Percentiles rank a stretch among this genome's conserved stretches.
Conservation (phyloP, 2,329 filamentous ascomycete genomes). For the Colletotrichum sansevieriae region DNA sequence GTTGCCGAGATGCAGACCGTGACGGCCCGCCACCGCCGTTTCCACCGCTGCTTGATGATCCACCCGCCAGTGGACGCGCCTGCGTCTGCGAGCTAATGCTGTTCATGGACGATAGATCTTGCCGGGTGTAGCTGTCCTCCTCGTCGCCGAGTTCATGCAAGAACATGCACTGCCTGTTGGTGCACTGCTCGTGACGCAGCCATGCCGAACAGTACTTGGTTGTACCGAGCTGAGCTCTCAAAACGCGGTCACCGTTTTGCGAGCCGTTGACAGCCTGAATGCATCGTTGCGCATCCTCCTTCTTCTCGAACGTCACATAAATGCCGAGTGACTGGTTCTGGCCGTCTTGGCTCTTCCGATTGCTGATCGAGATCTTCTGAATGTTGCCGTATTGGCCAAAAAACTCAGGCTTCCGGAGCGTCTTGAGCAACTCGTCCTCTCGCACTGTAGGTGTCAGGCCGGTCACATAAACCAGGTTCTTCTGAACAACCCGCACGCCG, state of each 20-base stretch:
- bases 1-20: constrained; percentile 67
- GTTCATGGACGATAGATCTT: constrained; percentile 95
- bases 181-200: constrained; percentile 92
- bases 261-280: constrained; percentile 95
- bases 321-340: constrained; percentile 92
- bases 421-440: constrained; percentile 92
- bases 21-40: constrained; percentile 63
- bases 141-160: constrained; percentile 98
- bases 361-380: constrained; percentile 98
- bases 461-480: constrained; percentile 98
- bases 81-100: constrained; percentile 83
- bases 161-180: constrained; percentile 98
- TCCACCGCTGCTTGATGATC: constrained; percentile 29
- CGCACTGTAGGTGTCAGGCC: constrained; percentile 91
- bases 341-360: constrained; percentile 82
- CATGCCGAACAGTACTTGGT: constrained; percentile 99
- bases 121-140: constrained; percentile 94
- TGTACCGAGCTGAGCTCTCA: constrained; percentile 86
- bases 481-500: constrained; percentile 95
- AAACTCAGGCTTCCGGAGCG: constrained; percentile 89
- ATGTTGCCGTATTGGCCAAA: constrained; percentile 99
- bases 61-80: constrained; percentile 63
- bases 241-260: constrained; percentile 85
- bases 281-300: constrained; percentile 89
- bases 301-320: constrained; percentile 97